A percentile compares a stretch with the other conserved stretches of the same genome.
These are phyloP conservation scores for Solanum stenotomum DNA, from an alignment of 257 asterid species.

Conservation along the genomic window DNA sequence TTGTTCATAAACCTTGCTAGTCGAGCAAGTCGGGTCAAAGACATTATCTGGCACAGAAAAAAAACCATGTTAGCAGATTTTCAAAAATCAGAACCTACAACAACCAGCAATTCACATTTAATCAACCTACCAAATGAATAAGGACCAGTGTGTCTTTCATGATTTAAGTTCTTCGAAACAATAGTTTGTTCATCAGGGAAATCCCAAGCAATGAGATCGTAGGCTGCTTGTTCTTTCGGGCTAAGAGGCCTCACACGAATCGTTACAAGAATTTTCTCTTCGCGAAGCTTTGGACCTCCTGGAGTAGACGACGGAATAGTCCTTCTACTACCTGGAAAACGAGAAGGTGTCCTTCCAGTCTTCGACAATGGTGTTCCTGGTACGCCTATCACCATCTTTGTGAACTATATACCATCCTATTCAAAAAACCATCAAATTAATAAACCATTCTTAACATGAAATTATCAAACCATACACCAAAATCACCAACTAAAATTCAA, in stretches of 20 bases:
- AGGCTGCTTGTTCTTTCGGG: conserved; percentile 71
- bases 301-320: conserved; percentile 65
- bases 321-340: conserved; percentile 32
- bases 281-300: conserved; percentile 46
- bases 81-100: not conserved
- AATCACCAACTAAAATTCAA: not conserved
- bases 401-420: not conserved
- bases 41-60: conserved; percentile 59
- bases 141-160: conserved; percentile 64
- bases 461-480: not conserved
- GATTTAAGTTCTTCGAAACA: conserved; percentile 66
- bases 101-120: not conserved
- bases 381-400: not conserved
- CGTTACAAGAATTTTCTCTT: conserved; percentile 87
- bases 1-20: conserved; percentile 70
- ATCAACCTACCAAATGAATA: conserved; percentile 56
- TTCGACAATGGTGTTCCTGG: conserved; percentile 27
- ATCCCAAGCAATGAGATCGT: conserved; percentile 92
- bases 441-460: not conserved
- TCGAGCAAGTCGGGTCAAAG: conserved; percentile 59
- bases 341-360: conserved; percentile 19
- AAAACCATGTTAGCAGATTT: not conserved
- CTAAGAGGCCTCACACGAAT: conserved; percentile 85
- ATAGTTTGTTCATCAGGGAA: conserved; percentile 50
- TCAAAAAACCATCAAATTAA: not conserved